These are phyloP conservation scores for Huntiella abstrusa DNA, from an alignment of 2,329 filamentous ascomycete species.

Conservation along the genomic window DNA sequence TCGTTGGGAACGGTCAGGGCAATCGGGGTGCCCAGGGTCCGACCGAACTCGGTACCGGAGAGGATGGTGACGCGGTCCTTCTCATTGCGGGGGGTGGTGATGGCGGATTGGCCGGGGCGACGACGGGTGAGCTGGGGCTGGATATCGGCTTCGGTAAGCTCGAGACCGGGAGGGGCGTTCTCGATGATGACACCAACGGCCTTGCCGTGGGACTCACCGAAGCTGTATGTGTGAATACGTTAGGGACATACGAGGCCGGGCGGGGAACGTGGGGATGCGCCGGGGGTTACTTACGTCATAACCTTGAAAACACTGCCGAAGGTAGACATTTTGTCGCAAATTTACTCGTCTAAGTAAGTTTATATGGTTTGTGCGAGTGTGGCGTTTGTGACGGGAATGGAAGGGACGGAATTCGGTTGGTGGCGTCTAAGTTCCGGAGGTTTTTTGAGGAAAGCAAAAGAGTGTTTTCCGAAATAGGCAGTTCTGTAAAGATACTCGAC, in stretches of 20 bases:
- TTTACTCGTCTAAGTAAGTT: neutral
- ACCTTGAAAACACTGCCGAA: constrained; percentile 70
- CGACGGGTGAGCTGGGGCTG: constrained; percentile 88
- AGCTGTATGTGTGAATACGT: constrained; percentile 17
- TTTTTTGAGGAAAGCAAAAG: neutral
- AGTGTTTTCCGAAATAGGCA: neutral
- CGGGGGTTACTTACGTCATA: constrained; percentile 45
- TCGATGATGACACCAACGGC: constrained; percentile 92
- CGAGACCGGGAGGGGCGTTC: constrained; percentile 72
- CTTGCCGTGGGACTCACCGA: constrained; percentile 60
- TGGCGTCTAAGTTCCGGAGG: neutral
- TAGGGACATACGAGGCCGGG: neutral
- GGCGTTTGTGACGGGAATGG: no score
- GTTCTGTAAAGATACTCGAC: no score
- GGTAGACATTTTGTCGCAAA: constrained; percentile 51
- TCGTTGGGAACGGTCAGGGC: constrained; percentile 75
- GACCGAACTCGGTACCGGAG: constrained; percentile 76
- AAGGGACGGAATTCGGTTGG: no score
- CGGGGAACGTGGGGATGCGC: constrained; percentile 2
- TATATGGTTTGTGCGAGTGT: neutral
- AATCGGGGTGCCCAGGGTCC: constrained; percentile 83
- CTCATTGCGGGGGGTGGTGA: constrained; percentile 85
- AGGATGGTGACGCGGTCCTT: constrained; percentile 84
- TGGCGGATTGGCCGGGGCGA: constrained; percentile 70
- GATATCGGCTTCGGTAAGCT: constrained; percentile 69